Conservation (phyloP, 768 basidiomycete genomes). For the Xanthoconium purpureum region DNA sequence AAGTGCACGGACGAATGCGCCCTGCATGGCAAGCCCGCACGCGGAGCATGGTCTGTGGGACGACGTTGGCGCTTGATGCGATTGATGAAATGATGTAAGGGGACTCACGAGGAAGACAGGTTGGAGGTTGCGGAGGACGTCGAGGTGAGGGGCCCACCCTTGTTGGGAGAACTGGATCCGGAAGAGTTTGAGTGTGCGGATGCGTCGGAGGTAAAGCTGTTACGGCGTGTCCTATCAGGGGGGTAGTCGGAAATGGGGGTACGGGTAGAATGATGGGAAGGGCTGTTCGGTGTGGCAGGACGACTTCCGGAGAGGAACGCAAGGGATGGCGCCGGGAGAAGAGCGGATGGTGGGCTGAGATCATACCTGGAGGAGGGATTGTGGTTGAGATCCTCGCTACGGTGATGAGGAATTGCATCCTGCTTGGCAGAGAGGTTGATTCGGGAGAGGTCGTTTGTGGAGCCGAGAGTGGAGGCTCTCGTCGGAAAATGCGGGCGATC, state of each 20-base stretch:
- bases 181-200: constrained; percentile 59
- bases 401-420: constrained; percentile 46
- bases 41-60: constrained; percentile 63
- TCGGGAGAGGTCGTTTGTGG: constrained; percentile 52
- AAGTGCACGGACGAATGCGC: constrained; percentile 94
- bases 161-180: constrained; percentile 36
- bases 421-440: constrained; percentile 38
- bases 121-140: constrained; percentile 53
- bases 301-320: constrained; percentile 53
- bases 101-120: constrained; percentile 58
- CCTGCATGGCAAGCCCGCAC: constrained; percentile 81
- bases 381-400: constrained; percentile 71
- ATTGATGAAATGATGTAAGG: constrained; percentile 8
- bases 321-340: constrained; percentile 44
- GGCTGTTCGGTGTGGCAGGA: constrained; percentile 54
- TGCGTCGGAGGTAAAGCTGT: constrained; percentile 47
- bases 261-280: constrained; percentile 42
- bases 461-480: constrained; percentile 62
- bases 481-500: constrained; percentile 57
- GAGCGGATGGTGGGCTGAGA: constrained; percentile 6
- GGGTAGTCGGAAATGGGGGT: constrained; percentile 55
- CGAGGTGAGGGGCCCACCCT: constrained; percentile 47
- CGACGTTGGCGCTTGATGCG: neutral
- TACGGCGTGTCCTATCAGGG: constrained; percentile 44
- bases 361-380: constrained; percentile 15